Evolutionary conservation across 208 protist species (phyloP), one percentile per base, ranked within the genome.

Genomic region (Leptomonas pyrrhocoris): DNA sequence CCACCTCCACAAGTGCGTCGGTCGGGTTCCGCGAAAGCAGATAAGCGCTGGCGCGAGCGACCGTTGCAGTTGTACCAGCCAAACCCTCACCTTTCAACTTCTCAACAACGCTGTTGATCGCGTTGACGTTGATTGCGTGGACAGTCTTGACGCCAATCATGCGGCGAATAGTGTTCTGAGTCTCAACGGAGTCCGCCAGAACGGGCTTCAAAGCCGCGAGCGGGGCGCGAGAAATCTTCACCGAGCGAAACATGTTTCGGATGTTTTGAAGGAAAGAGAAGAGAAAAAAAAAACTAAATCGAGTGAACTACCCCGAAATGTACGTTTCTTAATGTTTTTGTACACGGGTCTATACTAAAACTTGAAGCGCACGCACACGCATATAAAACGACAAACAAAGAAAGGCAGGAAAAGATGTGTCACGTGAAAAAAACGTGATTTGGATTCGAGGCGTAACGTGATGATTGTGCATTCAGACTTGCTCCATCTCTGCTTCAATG

Each of bases 81-180:
- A 93, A 45, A 0, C 91, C 91, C 28, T 89, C 73, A 21, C 88
- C 88, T 21, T 90, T 90, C 31, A 85, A 84, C 74, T 94, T 96
- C 53, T 89, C 84, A 27, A 83, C 68, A 36, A 90, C 62, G 43
- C 79, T 85, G 78, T 94, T 82, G 34, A 94, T 80, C 9, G 77
- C 82, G 60, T 53, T 83, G 56, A 82, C 66, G 63, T 96, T 89
- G 0, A 60, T 36, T 21, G 54, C 38, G 40, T 72, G 86, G 16
- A 59, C 73, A 1, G 75, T 59, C 48, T 56, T 48, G 38, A 84
- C 40, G 43, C 90, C 90, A 45, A 93, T 70, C 60, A 94, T 75
- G 54, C 88, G 90, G 28, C 76, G 84, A 34, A 90, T 79, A 50
- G 58, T 45, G 28, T 74, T 80, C 45, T 92, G 72, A 19, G 77